Evolutionary conservation across 495 filamentous ascomycete species (phyloP).

Genomic region (Xylona heveae): DNA sequence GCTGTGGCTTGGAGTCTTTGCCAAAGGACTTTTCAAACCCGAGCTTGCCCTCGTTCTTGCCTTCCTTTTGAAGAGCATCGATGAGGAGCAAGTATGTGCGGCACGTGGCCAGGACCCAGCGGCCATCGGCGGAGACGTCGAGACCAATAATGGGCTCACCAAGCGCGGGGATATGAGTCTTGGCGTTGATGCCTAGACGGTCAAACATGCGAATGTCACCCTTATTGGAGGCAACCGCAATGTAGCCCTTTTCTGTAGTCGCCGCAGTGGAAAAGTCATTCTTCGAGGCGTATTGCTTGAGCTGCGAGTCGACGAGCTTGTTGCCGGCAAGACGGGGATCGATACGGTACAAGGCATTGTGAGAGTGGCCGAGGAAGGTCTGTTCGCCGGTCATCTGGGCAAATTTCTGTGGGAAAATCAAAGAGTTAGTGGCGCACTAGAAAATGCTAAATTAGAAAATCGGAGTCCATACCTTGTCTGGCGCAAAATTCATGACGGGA

Average conservation of each 20-base stretch:
- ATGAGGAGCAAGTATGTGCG: conserved; percentile 88
- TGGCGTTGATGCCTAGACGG: conserved; percentile 87
- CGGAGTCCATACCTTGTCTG: conserved; percentile 43
- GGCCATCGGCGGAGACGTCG: conserved; percentile 83
- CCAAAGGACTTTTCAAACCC: conserved; percentile 88
- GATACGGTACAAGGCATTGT: conserved; percentile 81
- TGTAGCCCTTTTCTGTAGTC: conserved; percentile 87
- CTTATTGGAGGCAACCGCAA: conserved; percentile 92
- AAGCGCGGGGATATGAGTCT: conserved; percentile 88
- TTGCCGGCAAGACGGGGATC: conserved; percentile 78
- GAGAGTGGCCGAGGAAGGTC: conserved; percentile 79
- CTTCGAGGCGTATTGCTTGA: conserved; percentile 92
- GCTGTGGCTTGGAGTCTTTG: conserved; percentile 83
- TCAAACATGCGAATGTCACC: conserved; percentile 96
- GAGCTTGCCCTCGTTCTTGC: conserved; percentile 93
- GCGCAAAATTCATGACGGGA: conserved; percentile 69
- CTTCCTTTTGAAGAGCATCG: conserved; percentile 72
- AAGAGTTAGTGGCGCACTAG: background rate
- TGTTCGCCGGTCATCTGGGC: conserved; percentile 92
- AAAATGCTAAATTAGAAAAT: conserved; percentile 6
- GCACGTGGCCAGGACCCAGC: conserved; percentile 88
- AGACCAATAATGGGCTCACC: conserved; percentile 89
- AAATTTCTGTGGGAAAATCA: conserved; percentile 43
- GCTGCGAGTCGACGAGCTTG: conserved; percentile 78
- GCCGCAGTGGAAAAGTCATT: conserved; percentile 89